Evolutionary conservation across 345 rosid genomes (phyloP).

Genomic region (Noccaea bulbosa): DNA sequence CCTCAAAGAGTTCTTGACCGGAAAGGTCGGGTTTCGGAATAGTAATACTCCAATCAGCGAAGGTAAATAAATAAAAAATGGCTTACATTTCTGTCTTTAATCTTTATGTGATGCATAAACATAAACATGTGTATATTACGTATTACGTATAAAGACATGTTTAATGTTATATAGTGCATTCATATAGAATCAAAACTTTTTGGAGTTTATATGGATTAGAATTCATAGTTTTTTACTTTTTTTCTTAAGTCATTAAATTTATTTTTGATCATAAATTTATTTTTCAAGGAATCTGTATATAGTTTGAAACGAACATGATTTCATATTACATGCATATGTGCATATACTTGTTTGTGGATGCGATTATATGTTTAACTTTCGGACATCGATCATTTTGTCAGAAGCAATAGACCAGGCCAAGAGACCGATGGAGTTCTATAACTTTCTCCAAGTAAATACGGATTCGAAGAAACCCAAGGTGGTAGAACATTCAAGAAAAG

Average conservation of each 20-base stretch:
- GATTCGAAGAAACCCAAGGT: slow-evolving; percentile 64
- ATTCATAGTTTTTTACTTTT: neutral
- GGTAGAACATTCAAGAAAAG: slow-evolving; percentile 47
- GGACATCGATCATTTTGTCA: slow-evolving; percentile 15
- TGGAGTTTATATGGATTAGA: neutral
- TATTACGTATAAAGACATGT: neutral
- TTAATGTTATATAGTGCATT: slow-evolving; percentile 8
- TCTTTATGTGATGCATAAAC: slow-evolving; percentile 1
- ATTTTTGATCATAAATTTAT: neutral
- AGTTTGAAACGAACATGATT: neutral
- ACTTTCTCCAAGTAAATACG: slow-evolving; percentile 69
- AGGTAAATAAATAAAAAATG: slow-evolving; percentile 28
- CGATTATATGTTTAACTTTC: neutral
- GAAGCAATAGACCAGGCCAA: slow-evolving; percentile 31
- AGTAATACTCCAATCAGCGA: slow-evolving; percentile 7
- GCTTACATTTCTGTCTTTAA: neutral
- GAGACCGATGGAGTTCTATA: slow-evolving; percentile 59
- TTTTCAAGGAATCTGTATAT: neutral
- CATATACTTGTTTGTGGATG: slow-evolving; percentile 2
- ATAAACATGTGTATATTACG: slow-evolving; percentile 1
- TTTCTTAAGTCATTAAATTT: neutral
- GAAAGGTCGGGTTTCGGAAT: slow-evolving; percentile 33
- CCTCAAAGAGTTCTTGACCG: slow-evolving; percentile 38
- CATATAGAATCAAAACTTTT: neutral
- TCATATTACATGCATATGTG: slow-evolving; percentile 15